Evolutionary conservation across 257 asterid genomes (phyloP).

Genomic region (Ajuga chamaepitys): DNA sequence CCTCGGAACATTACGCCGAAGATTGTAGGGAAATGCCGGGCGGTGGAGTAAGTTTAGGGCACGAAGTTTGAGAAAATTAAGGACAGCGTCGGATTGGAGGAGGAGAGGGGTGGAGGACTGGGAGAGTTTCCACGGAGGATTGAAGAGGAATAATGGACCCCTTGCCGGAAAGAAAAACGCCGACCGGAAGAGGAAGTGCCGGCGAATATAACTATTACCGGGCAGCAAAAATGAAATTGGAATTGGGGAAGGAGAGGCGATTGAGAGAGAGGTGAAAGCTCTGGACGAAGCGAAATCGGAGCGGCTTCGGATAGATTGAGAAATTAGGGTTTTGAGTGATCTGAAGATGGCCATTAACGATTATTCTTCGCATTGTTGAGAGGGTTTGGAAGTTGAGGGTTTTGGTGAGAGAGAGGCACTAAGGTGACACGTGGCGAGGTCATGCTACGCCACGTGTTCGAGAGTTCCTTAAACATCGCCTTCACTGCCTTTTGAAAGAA

Average conservation of each 20-base stretch:
- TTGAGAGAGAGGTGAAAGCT: constrained; percentile 37
- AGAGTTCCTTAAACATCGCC: not conserved
- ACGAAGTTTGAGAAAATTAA: constrained; percentile 34
- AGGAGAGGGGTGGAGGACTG: constrained; percentile 84
- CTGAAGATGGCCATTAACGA: constrained; percentile 68
- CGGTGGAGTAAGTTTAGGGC: constrained; percentile 34
- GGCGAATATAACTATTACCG: constrained; percentile 21
- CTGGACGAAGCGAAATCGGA: constrained; percentile 20
- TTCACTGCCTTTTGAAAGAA: too few species aligned
- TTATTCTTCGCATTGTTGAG: constrained; percentile 5
- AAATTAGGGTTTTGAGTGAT: constrained; percentile 57
- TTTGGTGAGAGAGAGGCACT: not conserved
- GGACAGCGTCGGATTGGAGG: constrained; percentile 61
- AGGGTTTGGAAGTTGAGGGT: constrained; percentile 16
- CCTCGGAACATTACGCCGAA: constrained; percentile 23
- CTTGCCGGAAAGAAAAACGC: constrained; percentile 38
- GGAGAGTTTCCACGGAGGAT: constrained; percentile 85
- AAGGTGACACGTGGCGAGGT: constrained; percentile 25
- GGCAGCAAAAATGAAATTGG: constrained; percentile 21
- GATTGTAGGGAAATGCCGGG: constrained; percentile 23
- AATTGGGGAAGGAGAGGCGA: constrained; percentile 25
- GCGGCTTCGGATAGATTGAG: constrained; percentile 28
- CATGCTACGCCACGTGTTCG: constrained; percentile 3
- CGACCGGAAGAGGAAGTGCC: constrained; percentile 46
- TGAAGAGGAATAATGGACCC: constrained; percentile 68